Conservation (phyloP, 306 rosid genomes). For the Abrus pulchellus region DNA sequence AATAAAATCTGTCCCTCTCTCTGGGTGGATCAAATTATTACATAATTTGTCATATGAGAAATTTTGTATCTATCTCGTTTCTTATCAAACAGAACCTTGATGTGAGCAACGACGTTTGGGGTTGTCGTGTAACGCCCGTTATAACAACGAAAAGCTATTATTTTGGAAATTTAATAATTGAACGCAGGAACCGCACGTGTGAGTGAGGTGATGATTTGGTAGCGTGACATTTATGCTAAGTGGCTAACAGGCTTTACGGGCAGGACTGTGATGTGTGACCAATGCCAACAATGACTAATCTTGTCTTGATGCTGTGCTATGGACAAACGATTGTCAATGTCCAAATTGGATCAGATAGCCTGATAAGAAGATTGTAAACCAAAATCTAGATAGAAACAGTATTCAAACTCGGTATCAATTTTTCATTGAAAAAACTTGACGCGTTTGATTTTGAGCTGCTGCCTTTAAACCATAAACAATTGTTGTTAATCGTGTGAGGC, state of each 20-base stretch:
- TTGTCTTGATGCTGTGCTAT: neutral
- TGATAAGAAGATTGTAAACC: no score
- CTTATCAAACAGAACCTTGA: no score
- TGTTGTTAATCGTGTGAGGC: no score
- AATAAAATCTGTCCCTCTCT: neutral
- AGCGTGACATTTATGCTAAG: neutral
- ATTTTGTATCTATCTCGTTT: neutral
- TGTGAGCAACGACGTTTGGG: neutral
- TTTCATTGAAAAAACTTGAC: no score
- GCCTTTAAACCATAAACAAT: no score
- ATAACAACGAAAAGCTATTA: neutral
- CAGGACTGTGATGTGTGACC: no score
- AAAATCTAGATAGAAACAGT: no score
- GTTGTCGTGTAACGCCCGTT: neutral
- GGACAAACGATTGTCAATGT: no score
- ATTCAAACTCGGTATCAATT: no score
- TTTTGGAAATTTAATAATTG: neutral
- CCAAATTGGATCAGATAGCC: no score
- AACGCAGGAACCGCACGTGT: neutral
- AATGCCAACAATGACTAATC: neutral
- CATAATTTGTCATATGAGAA: neutral
- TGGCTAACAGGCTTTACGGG: no score
- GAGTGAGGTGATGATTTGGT: neutral
- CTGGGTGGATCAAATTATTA: neutral
- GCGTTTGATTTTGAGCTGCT: no score